phyloP scores from a whole-genome alignment of 148 eudicot genomes.

The Nepenthes gracilis region DNA sequence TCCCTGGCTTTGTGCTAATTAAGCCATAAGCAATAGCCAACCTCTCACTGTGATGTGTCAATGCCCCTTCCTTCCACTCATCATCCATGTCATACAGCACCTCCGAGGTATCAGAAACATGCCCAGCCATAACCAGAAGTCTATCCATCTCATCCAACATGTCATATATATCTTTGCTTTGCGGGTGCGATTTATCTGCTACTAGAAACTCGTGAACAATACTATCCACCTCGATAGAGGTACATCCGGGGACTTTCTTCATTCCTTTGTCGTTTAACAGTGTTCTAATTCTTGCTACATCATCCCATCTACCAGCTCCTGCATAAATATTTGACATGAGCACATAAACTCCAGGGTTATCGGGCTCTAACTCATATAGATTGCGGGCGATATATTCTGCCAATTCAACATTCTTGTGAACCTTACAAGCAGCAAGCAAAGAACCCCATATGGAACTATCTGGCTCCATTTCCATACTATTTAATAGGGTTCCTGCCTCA shows the following conservation, averaged over 20 bases:
- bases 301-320: constrained; percentile 30
- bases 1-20: constrained; percentile 41
- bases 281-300: constrained; percentile 38
- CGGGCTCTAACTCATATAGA: constrained; percentile 35
- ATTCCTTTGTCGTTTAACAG: constrained; percentile 28
- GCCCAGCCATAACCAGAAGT: constrained; percentile 24
- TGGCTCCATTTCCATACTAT: constrained; percentile 36
- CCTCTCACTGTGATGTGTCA: constrained; percentile 41
- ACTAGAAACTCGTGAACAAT: constrained; percentile 42
- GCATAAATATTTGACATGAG: constrained; percentile 50
- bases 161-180: constrained; percentile 25
- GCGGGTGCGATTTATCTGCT: constrained; percentile 42
- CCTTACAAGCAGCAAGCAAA: constrained; percentile 42
- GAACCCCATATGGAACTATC: constrained; percentile 60
- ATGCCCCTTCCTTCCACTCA: constrained; percentile 31
- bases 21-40: constrained; percentile 46
- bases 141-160: constrained; percentile 36
- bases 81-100: constrained; percentile 38
- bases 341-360: constrained; percentile 36
- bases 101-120: constrained; percentile 36
- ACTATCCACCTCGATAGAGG: constrained; percentile 46
- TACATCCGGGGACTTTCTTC: constrained; percentile 54
- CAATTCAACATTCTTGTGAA: constrained; percentile 31
- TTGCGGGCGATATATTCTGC: constrained; percentile 32
- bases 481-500: constrained; percentile 33